Percentiles rank a stretch among this genome's conserved stretches.
Evolutionary conservation across 805 yeast genomes (phyloP).

Genomic region (Schwanniomyces vanrijiae): DNA sequence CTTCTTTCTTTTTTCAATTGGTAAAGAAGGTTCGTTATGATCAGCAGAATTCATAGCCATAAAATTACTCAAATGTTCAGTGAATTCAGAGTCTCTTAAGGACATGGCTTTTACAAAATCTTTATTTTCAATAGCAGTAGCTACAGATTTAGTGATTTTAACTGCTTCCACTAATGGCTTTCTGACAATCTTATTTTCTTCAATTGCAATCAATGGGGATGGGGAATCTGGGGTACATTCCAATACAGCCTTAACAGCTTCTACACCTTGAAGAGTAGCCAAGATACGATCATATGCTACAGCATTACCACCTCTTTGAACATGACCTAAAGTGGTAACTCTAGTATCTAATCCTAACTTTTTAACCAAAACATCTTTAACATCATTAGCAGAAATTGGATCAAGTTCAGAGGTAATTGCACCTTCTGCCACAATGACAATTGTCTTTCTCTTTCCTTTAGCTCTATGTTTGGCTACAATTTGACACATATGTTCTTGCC

Average conservation of each 20-base stretch:
- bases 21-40: conserved; percentile 59
- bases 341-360: conserved; percentile 86
- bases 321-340: conserved; percentile 94
- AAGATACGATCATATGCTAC: conserved; percentile 90
- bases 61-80: conserved; percentile 75
- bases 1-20: conserved; percentile 60
- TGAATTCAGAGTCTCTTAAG: conserved; percentile 84
- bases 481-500: conserved; percentile 79
- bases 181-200: conserved; percentile 83
- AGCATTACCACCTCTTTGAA: conserved; percentile 98
- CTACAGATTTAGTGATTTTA: conserved; percentile 81
- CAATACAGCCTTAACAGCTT: conserved; percentile 91
- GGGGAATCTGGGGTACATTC: conserved; percentile 88
- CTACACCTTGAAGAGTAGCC: conserved; percentile 96
- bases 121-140: conserved; percentile 74
- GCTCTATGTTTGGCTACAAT: conserved; percentile 77
- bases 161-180: conserved; percentile 90
- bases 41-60: conserved; percentile 67
- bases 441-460: conserved; percentile 90
- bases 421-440: conserved; percentile 97
- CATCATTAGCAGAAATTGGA: conserved; percentile 79
- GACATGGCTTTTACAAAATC: conserved; percentile 87
- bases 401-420: conserved; percentile 81
- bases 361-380: conserved; percentile 76
- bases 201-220: conserved; percentile 89